Base-by-base conservation (phyloP, 2,329 filamentous ascomycete species). In the Ophiostoma perfectum region DNA sequence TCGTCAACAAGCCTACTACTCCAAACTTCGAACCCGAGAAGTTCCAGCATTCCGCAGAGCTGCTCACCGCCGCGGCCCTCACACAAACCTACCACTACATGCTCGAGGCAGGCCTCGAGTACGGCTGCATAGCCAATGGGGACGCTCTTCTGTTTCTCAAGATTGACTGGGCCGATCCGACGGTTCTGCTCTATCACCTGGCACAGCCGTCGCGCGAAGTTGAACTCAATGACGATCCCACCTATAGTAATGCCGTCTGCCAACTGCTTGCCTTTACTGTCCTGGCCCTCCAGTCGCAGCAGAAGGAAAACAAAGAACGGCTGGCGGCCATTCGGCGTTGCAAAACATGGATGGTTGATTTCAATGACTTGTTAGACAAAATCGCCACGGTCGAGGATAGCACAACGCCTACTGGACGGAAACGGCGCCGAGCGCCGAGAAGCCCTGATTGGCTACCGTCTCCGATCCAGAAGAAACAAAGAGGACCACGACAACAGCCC, bases 71-170 rank as follows among this genome's bases (percentile, higher is more conserved):
- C 8, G 78, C 81, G 38, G 78, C 81, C 12, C 73, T 84, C 49
- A 80, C 80, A 4, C 79, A 84, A 73, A 79, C 77, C 0, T 84
- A 81, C 71, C 77, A 81, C 47, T 83, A 84, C 73, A 85, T 85
- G 78, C 77, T 84, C 11, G 72, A 80, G 65, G 74, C 74, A 14
- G 79, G 82, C 0, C 74, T 82, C 6, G 76, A 80, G 68, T 81
- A 81, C 70, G 77, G 81, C 12, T 75, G 77, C 39, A 67, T 84
- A 49, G 77, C 75, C 16, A 83, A 78, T 1, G 78, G 79, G 36
- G 78, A 83, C 72, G 76, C 77, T 2, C 78, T 78, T 64, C 77
- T 82, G 42, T 82, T 82, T 68, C 75, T 83, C n/a, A 77, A 73
- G 47, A 70, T 74, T 66, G 69, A 68, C 47, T 73, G 71, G 67